Base-by-base conservation (phyloP, 805 yeast species). In the Wilhelminamyces savonicus region DNA sequence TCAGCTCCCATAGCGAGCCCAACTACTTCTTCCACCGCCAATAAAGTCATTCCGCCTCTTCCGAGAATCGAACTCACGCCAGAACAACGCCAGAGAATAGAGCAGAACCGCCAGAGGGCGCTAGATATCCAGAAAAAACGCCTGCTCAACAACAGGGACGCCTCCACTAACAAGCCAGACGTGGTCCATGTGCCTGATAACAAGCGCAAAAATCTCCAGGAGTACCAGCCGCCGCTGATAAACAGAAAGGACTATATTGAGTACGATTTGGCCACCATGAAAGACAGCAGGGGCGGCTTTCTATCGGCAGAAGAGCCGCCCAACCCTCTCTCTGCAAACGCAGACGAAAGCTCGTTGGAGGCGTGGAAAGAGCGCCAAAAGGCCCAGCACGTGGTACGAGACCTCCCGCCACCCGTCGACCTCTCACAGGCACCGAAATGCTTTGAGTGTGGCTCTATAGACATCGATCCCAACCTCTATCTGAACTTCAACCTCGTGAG, bases 191-290 rank as follows among this genome's bases (percentile, higher is more conserved):
- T 13, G n/a, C n/a, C n/a, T n/a, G 12, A 18, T 8, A 16, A 26
- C 15, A 12, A 13, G 14, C 13, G 22, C 8, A 20, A 23, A 20
- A 32, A 47, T 25, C 51, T 51, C 8, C 34, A 43, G 14, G 53
- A 43, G 31, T 47, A 44, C 26, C 38, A 48, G 27, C 46, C 46
- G 13, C 66, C 63, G 5, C 44, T 60, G 5, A 71, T 82, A 16
- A 64, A 69, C 34, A 74, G 69, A 29, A 63, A 69, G 20, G 87
- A 82, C 43, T 83, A 82, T 48, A 82, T 83, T 18, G 92, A 83
- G 36, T 84, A 78, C 53, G 97, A 92, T 56, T 74, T 92, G 42
- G 74, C 97, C 3, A 82, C 86, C n/a, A 82, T 94, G 86, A 74
- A 75, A 39, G 96, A 92, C 44, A 64, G 82, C 1, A 71, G 73